Conservation (phyloP, 768 basidiomycete species). For the Mrakia hoshinonis region DNA sequence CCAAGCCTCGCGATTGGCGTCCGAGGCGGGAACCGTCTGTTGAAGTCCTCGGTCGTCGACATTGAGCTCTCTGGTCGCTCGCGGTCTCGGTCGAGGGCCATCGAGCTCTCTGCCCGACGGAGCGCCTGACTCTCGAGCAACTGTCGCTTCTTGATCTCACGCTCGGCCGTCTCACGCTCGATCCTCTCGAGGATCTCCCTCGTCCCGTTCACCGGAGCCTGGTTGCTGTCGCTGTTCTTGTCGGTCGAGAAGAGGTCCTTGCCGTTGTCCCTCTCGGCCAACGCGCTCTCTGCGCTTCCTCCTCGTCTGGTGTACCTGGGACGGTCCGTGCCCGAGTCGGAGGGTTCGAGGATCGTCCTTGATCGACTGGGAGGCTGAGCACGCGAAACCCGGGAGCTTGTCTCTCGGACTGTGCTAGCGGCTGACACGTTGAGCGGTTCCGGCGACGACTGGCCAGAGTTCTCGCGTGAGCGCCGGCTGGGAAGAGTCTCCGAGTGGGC, state of each 20-base stretch:
- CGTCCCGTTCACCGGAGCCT: neutral
- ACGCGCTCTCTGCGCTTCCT: slow-evolving; percentile 4
- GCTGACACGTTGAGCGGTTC: neutral
- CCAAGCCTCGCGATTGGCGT: neutral
- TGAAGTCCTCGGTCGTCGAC: slow-evolving; percentile 10
- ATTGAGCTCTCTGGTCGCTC: slow-evolving; percentile 1
- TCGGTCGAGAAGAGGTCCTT: neutral
- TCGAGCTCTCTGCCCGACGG: neutral
- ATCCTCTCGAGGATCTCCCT: slow-evolving; percentile 9
- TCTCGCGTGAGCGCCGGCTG: too few species aligned
- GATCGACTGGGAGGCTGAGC: neutral
- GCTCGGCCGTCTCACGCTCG: slow-evolving; percentile 6
- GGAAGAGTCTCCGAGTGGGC: neutral
- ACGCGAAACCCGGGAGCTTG: neutral
- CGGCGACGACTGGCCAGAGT: neutral
- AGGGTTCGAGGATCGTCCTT: neutral
- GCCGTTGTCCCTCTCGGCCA: neutral
- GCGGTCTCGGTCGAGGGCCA: neutral
- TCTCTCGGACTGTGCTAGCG: neutral
- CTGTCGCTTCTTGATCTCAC: slow-evolving; percentile 2
- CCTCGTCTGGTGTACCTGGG: neutral
- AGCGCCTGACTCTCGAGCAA: slow-evolving; percentile 13
- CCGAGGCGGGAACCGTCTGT: neutral
- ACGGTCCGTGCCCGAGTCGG: neutral
- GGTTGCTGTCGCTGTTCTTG: neutral